Conservation (phyloP, 257 asterid species). For the Nicotiana paniculata region DNA sequence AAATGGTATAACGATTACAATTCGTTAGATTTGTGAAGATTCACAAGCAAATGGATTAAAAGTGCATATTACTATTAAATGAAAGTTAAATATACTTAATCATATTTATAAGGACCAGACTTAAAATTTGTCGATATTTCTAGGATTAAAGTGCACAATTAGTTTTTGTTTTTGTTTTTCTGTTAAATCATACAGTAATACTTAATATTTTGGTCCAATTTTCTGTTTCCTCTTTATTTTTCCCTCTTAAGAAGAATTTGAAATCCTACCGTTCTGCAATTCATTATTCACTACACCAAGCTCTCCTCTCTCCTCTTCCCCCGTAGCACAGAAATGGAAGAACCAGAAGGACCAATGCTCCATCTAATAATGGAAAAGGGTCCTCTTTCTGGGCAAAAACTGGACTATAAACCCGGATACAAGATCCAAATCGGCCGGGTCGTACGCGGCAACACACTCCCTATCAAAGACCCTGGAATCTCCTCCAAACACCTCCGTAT, state of each 20-base stretch:
- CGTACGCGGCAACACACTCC: constrained; percentile 52
- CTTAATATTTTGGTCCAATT: no score
- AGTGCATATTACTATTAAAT: no score
- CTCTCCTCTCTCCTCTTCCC: not conserved
- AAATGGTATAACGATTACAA: no score
- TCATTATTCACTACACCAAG: not conserved
- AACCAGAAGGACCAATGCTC: constrained; percentile 26
- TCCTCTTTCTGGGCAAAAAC: constrained; percentile 44
- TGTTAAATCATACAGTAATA: no score
- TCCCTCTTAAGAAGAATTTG: not conserved
- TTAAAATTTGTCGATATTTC: no score
- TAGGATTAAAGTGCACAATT: no score
- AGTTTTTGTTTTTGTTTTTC: no score
- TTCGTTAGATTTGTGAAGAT: no score
- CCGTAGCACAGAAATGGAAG: constrained; percentile 13
- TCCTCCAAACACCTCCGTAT: constrained; percentile 66
- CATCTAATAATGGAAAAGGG: constrained; percentile 54
- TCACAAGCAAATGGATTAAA: no score
- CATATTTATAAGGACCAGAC: no score
- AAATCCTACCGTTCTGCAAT: not conserved
- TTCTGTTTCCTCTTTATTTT: no score
- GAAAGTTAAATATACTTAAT: no score
- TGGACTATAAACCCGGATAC: constrained; percentile 33
- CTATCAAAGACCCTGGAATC: constrained; percentile 67
- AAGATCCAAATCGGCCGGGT: constrained; percentile 54